phyloP scores from a whole-genome alignment of 2,329 filamentous ascomycete genomes.

The Trichoderma cornu-damae region DNA sequence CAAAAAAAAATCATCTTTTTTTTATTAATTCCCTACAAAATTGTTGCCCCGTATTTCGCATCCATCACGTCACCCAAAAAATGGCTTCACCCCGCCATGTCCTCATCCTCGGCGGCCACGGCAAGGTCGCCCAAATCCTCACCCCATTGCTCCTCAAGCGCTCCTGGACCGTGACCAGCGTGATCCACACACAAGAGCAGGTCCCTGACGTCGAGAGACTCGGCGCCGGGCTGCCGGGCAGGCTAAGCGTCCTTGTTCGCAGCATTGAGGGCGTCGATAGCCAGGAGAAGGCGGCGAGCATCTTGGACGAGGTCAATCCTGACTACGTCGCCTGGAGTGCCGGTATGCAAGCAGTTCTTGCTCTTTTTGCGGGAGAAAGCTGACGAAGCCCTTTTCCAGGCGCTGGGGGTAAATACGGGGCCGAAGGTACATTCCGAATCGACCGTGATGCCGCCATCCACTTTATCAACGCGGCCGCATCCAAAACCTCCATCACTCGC shows the following conservation, averaged over 20 bases:
- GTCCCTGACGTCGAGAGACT: conserved; percentile 58
- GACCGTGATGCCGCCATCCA: conserved; percentile 60
- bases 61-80: not conserved
- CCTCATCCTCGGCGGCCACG: conserved; percentile 75
- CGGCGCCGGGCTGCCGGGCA: conserved; percentile 53
- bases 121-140: conserved; percentile 68
- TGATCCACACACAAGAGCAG: conserved; percentile 71
- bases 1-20: not conserved
- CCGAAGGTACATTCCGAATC: conserved; percentile 51
- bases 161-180: conserved; percentile 70
- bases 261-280: conserved; percentile 67
- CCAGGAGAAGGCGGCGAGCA: conserved; percentile 54
- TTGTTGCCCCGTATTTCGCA: not conserved
- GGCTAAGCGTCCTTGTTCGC: conserved; percentile 62
- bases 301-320: conserved; percentile 56
- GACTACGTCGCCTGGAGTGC: conserved; percentile 67
- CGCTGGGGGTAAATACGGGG: conserved; percentile 55
- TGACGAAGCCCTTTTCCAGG: conserved; percentile 31
- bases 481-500: conserved; percentile 49
- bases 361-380: not conserved
- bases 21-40: not conserved
- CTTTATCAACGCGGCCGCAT: conserved; percentile 55
- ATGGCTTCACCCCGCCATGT: conserved; percentile 42
- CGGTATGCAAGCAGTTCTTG: conserved; percentile 40
- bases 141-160: conserved; percentile 71